Evolutionary conservation across 345 rosid species (phyloP).

Genomic region (Hibiscus mutabilis): DNA sequence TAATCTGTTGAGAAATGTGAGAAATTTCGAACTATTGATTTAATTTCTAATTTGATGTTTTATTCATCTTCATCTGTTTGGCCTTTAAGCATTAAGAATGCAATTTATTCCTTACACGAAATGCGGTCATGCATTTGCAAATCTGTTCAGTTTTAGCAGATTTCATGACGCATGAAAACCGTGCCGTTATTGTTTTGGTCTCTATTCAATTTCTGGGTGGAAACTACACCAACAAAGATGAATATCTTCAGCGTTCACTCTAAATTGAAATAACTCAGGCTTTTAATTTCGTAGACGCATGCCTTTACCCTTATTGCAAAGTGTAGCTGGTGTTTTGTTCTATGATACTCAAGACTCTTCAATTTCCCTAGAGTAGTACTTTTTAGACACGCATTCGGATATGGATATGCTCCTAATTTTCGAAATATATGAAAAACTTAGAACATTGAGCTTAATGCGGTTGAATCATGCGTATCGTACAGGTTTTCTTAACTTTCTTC

Average conservation of each 20-base stretch:
- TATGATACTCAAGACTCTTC: too few relatives aligned
- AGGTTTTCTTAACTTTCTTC: neutral
- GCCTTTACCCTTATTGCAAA: too few relatives aligned
- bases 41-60: neutral
- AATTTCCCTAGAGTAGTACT: too few relatives aligned
- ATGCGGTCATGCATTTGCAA: neutral
- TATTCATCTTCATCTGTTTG: neutral
- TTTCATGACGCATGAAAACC: neutral
- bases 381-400: neutral
- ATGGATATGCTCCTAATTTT: neutral
- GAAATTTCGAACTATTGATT: neutral
- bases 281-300: too few relatives aligned
- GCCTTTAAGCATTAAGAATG: neutral
- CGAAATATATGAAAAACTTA: neutral
- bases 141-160: neutral
- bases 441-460: neutral
- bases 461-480: neutral
- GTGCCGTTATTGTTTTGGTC: too few relatives aligned
- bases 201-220: neutral
- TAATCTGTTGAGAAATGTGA: slow-evolving; percentile 57
- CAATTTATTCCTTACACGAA: neutral
- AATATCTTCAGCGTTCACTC: too few relatives aligned
- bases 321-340: too few relatives aligned
- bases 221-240: too few relatives aligned
- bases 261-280: too few relatives aligned